phyloP scores from a whole-genome alignment of 306 rosid genomes.

The Ormosia emarginata region DNA sequence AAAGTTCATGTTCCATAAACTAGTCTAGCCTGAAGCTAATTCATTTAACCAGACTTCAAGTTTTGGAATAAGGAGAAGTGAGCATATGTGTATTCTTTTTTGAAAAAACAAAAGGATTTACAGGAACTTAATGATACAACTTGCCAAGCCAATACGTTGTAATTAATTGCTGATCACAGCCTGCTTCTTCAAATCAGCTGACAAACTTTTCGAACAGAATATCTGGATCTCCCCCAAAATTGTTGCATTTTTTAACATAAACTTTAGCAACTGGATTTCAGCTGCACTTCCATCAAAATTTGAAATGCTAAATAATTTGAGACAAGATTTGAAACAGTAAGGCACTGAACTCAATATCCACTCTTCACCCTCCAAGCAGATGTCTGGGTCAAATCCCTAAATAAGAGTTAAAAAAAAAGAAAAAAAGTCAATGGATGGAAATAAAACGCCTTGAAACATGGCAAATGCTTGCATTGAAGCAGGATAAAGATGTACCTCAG shows the following conservation, averaged over 20 bases:
- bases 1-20: background rate
- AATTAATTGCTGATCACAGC: background rate
- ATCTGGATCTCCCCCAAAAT: slow-evolving; percentile 1
- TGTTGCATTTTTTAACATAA: slow-evolving; percentile 11
- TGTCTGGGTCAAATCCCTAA: slow-evolving; percentile 7
- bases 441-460: background rate
- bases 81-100: background rate
- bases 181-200: background rate
- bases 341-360: slow-evolving; percentile 4
- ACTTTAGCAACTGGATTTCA: slow-evolving; percentile 3
- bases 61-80: background rate
- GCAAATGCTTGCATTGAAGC: background rate
- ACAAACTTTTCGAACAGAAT: background rate
- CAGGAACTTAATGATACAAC: background rate
- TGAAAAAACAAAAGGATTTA: background rate
- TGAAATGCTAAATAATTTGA: slow-evolving; percentile 11
- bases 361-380: background rate
- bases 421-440: background rate
- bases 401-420: background rate
- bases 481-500: background rate
- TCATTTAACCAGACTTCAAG: background rate
- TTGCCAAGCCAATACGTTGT: background rate
- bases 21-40: background rate
- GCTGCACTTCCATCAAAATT: slow-evolving; percentile 1
- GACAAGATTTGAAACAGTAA: slow-evolving; percentile 9